These are phyloP conservation scores for Xerocomellus chrysenteron DNA, from an alignment of 768 basidiomycete genomes.

Conservation along the genomic window DNA sequence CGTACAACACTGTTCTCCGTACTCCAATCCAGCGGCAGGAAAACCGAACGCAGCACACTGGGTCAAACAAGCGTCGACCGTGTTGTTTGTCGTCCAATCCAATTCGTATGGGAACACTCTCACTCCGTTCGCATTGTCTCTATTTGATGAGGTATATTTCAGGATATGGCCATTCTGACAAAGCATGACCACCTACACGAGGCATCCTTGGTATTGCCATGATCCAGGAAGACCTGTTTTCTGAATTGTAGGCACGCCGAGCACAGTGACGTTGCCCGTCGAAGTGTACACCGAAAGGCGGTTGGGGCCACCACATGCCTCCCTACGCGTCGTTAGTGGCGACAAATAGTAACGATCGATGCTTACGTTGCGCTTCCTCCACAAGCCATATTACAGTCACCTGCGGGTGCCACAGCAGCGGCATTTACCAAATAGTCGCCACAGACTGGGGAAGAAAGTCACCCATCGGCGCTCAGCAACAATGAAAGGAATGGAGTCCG, in stretches of 20 bases:
- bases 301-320: slow-evolving; percentile 72
- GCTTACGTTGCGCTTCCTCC: slow-evolving; percentile 64
- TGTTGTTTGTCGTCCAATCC: slow-evolving; percentile 59
- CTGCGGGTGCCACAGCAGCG: slow-evolving; percentile 47
- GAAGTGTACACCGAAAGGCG: slow-evolving; percentile 69
- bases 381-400: slow-evolving; percentile 72
- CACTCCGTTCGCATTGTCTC: slow-evolving; percentile 44
- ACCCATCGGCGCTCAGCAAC: background rate
- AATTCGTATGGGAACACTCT: slow-evolving; percentile 63
- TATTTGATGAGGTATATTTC: slow-evolving; percentile 19
- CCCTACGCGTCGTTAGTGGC: slow-evolving; percentile 33
- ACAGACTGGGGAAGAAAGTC: slow-evolving; percentile 51
- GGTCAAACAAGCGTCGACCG: slow-evolving; percentile 60
- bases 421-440: slow-evolving; percentile 64
- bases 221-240: slow-evolving; percentile 59
- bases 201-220: slow-evolving; percentile 67
- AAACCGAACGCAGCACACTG: slow-evolving; percentile 74
- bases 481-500: no score
- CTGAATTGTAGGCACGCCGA: slow-evolving; percentile 58
- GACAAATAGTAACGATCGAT: background rate
- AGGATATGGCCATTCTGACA: background rate
- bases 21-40: slow-evolving; percentile 69
- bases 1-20: slow-evolving; percentile 72
- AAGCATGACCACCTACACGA: slow-evolving; percentile 44
- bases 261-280: slow-evolving; percentile 46